A percentile compares a stretch with the other conserved stretches of the same genome.
Conservation (phyloP, 495 filamentous ascomycete genomes). For the Xylaria curta region DNA sequence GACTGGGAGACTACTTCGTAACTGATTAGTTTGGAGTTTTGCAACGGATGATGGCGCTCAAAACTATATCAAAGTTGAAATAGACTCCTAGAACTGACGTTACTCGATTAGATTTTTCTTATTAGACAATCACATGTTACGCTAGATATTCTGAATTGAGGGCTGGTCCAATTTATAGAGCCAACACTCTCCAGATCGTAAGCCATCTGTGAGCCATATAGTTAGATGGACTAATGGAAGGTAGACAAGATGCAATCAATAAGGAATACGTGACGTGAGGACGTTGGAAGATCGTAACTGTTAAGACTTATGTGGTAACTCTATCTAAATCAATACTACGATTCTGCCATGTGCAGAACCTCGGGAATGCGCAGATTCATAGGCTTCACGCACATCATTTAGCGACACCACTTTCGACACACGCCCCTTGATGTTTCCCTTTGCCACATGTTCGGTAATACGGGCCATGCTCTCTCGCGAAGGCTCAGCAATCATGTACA, state of each 20-base stretch:
- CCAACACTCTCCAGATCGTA: background rate
- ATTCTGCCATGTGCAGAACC: background rate
- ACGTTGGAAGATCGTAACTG: background rate
- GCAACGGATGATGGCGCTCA: background rate
- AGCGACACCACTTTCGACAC: background rate
- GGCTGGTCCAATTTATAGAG: background rate
- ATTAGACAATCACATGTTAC: background rate
- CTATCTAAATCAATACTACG: background rate
- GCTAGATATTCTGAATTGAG: background rate
- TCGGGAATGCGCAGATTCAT: conserved; percentile 4
- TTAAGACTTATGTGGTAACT: background rate
- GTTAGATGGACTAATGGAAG: too few species aligned
- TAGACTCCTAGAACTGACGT: background rate
- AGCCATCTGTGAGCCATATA: background rate
- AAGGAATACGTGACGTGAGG: background rate
- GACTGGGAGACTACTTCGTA: background rate
- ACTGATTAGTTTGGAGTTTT: background rate
- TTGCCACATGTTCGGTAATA: background rate
- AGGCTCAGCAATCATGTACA: conserved; percentile 1
- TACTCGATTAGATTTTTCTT: background rate
- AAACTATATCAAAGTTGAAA: background rate
- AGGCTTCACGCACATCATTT: background rate
- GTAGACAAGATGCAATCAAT: background rate
- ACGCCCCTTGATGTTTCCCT: background rate
- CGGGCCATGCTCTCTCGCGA: conserved; percentile 2